Evolutionary conservation across 2,329 filamentous ascomycete genomes (phyloP), one percentile per base, ranked within the genome.

Genomic region (Aplosporella prunicola): DNA sequence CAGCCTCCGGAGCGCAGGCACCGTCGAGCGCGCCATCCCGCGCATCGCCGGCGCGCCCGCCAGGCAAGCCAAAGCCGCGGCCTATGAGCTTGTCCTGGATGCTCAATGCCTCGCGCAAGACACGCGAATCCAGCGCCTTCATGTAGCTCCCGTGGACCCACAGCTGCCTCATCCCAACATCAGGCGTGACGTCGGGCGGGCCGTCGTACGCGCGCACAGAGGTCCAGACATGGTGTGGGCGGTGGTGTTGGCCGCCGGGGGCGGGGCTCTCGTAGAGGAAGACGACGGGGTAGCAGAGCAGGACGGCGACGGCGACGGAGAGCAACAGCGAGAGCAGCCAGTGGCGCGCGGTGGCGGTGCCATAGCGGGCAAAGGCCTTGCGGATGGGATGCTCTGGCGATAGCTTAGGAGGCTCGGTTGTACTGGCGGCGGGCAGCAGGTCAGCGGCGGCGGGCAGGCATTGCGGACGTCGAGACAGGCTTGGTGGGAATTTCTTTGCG

Each of bases 131-230:
- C 23, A 89, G 67, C 9, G 82, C 83, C 50, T 78, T 70, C 78
- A 88, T 88, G 52, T 87, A 87, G 55, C 74, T 80, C 44, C 81
- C 82, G 51, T 88, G 82, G 11, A 89, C 71, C 83, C 83, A 89
- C 39, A 85, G 72, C 40, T 83, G 83, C 47, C 82, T 80, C 75
- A 89, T 82, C 39, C 82, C 76, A n/a, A 89, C 76, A 55, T 89
- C 82, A 4, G 79, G 71, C 36, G 67, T 61, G 29, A 67, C 63
- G 17, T 61, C 52, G 4, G 61, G 58, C 37, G 65, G 64, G 32
- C 72, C 71, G 23, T 71, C 61, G 37, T 82, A 64, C 18, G 78
- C 74, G 42, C 76, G 74, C 5, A 80, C 80, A 24, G 79, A 79
- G 17, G 82, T 87, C 83, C 83, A 89, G 47, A 83, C 82, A 71